phyloP scores from a whole-genome alignment of 202 grass and related monocot species.

The Carex sylvatica region DNA sequence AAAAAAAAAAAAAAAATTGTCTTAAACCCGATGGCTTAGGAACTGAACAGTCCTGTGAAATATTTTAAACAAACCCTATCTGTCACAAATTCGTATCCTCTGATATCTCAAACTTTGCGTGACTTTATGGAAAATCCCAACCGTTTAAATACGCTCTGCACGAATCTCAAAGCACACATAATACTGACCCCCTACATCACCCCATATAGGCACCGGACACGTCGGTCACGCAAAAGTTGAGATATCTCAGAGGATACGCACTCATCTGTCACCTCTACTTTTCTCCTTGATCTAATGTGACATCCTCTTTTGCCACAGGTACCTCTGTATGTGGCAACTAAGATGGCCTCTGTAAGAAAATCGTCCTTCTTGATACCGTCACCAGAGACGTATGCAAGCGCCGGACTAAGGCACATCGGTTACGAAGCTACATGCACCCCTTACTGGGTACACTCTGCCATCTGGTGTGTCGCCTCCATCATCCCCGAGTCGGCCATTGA shows the following conservation, averaged over 20 bases:
- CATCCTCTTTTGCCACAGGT: slow-evolving; percentile 41
- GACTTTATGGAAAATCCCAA: too few relatives aligned
- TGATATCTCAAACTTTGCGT: too few relatives aligned
- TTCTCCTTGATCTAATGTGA: slow-evolving; percentile 20
- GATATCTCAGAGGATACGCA: too few relatives aligned
- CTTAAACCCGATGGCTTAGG: neutral
- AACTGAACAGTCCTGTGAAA: neutral
- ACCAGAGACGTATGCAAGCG: slow-evolving; percentile 64
- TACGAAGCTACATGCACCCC: slow-evolving; percentile 80
- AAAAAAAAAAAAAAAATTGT: neutral
- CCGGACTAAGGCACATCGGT: slow-evolving; percentile 69
- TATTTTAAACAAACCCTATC: slow-evolving; percentile 4
- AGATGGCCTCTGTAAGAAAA: slow-evolving; percentile 84
- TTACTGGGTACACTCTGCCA: slow-evolving; percentile 80
- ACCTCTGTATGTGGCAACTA: slow-evolving; percentile 87
- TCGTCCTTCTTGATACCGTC: slow-evolving; percentile 82
- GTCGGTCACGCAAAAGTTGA: too few relatives aligned
- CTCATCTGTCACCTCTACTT: neutral
- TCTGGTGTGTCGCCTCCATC: slow-evolving; percentile 72
- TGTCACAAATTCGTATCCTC: too few relatives aligned
- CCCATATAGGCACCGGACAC: too few relatives aligned
- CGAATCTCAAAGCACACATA: too few relatives aligned
- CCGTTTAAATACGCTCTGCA: too few relatives aligned
- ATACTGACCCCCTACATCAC: too few relatives aligned
- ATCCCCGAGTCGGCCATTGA: slow-evolving; percentile 58